Evolutionary conservation across 257 asterid genomes (phyloP), one percentile per base, ranked within the genome.

Genomic region (Solanum acaule): DNA sequence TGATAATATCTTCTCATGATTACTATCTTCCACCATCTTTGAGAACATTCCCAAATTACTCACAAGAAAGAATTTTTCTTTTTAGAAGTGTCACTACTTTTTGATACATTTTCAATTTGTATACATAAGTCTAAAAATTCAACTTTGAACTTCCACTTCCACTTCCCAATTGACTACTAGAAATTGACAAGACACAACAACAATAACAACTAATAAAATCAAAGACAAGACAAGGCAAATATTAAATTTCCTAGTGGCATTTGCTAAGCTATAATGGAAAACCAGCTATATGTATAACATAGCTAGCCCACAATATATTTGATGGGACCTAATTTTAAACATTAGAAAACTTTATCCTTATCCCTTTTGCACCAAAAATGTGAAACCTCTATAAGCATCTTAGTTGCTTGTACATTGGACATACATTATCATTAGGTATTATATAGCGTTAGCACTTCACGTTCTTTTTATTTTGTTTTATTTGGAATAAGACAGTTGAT

Each of bases 241-340:
- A 68, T 46, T 42, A 44, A 27, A 25, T 15, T 25, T 16, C 16
- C 49, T 79, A 25, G 40, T 79, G 27, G 65, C 38, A 25, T 44
- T 44, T 44, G 38, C 40, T 44, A 79, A 44, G 25, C 37, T 37
- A 77, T 78, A 78, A 42, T 25, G 84, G 84, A 78, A 42, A 42
- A 42, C 61, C 35, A 29, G 84, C 63, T 78, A n/a, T 33, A 72
- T 33, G n/a, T 68, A 31, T 4, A n/a, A 27, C 59, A n/a, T 42
- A 78, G 15, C 84, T 40, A 13, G 84, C 63, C 63, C 84, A 42
- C 84, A 78, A 78, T 46, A 79, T 81, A 44, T 44, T 42, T 79
- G n/a, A 29, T 81, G 38, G 68, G 29, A 46, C 85, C 40, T 46
- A 81, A 29, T 81, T 56, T 15, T 8, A 14, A 44, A 25, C 27